Base-by-base conservation (phyloP, 768 basidiomycete genomes). In the Russula virescens region DNA sequence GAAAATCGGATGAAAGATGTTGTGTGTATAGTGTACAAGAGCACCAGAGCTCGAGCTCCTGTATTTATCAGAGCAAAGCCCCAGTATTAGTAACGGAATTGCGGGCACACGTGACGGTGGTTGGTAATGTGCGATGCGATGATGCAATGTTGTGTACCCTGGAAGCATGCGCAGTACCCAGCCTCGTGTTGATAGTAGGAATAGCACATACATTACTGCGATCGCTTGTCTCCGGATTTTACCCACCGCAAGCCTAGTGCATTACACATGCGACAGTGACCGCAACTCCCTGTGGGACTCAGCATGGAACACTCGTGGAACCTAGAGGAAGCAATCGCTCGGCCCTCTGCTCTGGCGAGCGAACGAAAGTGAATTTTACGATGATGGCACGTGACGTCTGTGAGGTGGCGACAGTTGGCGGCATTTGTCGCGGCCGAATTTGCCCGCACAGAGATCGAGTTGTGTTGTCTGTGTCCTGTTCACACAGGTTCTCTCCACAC, bases 401-500 rank as follows among this genome's bases (percentile, higher is more conserved):
- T 18, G 25, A 8, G 13, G 10, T 11, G 34, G 19, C 53, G 47
- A 42, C 31, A 25, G 42, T 13, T 5, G 18, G 5, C 14, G 42
- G 42, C 42, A 9, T 38, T 35, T 13, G 42, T 43, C 3, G 14
- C 13, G 35, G 21, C 58, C 53, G 48, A 42, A 16, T 54, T 46
- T 38, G 31, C 18, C 34, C 49, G 48, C 57, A 48, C 40, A 28
- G 58, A 45, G 51, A 43, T 43, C 42, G 42, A 10, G 51, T 10
- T 8, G 9, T 1, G n/a, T 34, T 19, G 31, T 31, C 5, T 8
- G 31, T 31, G 18, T 42, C 43, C 31, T 53, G 42, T 42, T 23
- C 28, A 35, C 51, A 13, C 49, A 50, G 40, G 5, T 43, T 47
- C 46, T 63, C 18, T 31, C 58, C 40, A 54, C 52, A 38, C 57